Percentiles rank a stretch among this genome's conserved stretches.
Conservation (phyloP, 164 flowering plant species). For the Stephania yunnanensis region DNA sequence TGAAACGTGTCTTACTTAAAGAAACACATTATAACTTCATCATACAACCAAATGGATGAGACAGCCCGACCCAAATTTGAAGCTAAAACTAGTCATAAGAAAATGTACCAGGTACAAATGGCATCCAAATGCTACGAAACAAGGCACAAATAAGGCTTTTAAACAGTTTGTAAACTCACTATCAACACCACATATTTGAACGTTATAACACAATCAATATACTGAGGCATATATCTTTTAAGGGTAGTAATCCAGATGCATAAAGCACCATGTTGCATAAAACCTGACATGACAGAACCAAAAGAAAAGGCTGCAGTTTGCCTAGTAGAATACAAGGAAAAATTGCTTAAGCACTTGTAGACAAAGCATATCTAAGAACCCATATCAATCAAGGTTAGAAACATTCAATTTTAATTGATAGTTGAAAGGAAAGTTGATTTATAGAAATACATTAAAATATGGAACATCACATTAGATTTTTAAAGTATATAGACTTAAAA, state of each 20-base stretch:
- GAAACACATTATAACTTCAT: no score
- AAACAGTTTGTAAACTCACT: neutral
- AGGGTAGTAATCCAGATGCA: neutral
- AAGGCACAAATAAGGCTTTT: neutral
- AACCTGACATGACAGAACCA: no score
- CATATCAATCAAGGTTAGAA: no score
- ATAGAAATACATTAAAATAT: neutral
- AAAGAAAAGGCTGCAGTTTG: neutral
- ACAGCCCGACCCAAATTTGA: neutral
- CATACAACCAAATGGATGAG: no score
- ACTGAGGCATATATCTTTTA: neutral
- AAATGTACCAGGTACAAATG: neutral
- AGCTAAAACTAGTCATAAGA: neutral
- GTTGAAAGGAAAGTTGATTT: neutral
- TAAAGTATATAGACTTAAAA: neutral
- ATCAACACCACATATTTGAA: neutral
- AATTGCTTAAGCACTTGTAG: neutral
- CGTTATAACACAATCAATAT: neutral
- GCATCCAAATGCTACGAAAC: no score
- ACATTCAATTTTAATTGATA: no score
- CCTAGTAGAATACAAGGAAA: neutral
- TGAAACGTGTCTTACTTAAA: no score
- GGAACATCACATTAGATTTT: neutral
- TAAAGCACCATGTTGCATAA: neutral
- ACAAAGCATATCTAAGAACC: neutral